Base-by-base conservation (phyloP, 495 filamentous ascomycete species). In the Filosporella fistucella region DNA sequence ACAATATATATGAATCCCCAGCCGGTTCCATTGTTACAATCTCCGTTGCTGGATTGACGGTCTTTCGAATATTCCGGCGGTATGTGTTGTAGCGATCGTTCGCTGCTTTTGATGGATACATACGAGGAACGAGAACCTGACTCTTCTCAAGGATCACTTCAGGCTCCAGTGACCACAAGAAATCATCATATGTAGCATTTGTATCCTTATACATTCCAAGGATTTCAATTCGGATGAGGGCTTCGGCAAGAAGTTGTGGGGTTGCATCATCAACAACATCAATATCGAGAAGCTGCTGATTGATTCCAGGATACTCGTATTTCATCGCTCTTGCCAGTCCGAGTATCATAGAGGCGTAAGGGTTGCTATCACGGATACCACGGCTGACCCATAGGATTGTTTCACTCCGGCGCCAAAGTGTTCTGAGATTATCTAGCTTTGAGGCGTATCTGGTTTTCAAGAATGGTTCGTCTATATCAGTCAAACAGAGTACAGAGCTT, bases 381-480 rank as follows among this genome's bases (percentile, higher is more conserved):
- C n/a, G 2, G 6, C 39, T 46, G 1, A 57, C 47, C 59, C 56
- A 62, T 7, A 59, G 39, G 7, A 59, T 18, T 20, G 59, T 64
- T 42, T 16, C 8, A 13, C 9, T 4, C 7, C 3, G 5, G 9
- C 39, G 5, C 65, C 68, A 9, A 57, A 54, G 16, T 52, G 38
- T 7, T 62, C 47, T n/a, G 75, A 60, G 0, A 78, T 42, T 8
- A 54, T 43, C 47, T 68, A 47, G 12, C 51, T 58, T 1, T 59
- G 42, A 7, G 53, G 36, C 2, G 59, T 9, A 11, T 22, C 5
- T 6, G 6, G 9, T 4, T 61, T 65, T 47, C 5, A 81, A 68
- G 2, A 70, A 54, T 0, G 69, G 63, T 6, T 60, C 58, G 51
- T 72, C 65, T 9, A 72, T 56, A 23, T 80, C 77, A 8, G 63